A percentile compares a stretch with the other conserved stretches of the same genome.
These are phyloP conservation scores for Neofusicoccum parvum DNA, from an alignment of 2,329 filamentous ascomycete species.

Conservation along the genomic window DNA sequence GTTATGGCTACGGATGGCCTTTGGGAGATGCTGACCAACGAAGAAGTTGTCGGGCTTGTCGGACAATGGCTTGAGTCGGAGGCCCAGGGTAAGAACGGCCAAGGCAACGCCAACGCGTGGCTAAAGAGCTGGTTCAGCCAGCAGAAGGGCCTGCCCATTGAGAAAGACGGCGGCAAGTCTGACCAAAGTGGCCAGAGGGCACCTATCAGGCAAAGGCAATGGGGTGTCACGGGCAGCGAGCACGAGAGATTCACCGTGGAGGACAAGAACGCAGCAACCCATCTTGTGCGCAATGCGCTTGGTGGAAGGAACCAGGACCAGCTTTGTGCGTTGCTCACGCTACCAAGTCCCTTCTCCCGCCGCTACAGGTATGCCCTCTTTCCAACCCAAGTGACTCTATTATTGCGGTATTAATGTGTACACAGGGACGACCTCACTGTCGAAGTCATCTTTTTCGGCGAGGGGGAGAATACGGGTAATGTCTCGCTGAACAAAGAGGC, in stretches of 20 bases:
- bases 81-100: constrained; percentile 33
- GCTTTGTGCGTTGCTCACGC: constrained; percentile 85
- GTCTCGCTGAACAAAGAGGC: constrained; percentile 86
- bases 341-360: constrained; percentile 87
- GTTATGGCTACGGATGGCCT: constrained; percentile 96
- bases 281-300: constrained; percentile 91
- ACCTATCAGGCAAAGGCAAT: constrained; percentile 87
- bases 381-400: neutral
- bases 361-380: constrained; percentile 73
- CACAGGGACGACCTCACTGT: constrained; percentile 89
- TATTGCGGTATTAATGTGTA: constrained; percentile 28
- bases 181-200: constrained; percentile 72
- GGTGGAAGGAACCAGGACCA: constrained; percentile 93
- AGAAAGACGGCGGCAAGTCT: constrained; percentile 57
- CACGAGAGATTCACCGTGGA: constrained; percentile 87
- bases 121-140: constrained; percentile 69
- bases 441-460: constrained; percentile 97
- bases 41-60: constrained; percentile 94
- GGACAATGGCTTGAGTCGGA: constrained; percentile 95
- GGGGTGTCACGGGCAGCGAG: constrained; percentile 75
- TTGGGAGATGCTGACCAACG: constrained; percentile 99
- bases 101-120: constrained; percentile 58
- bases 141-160: constrained; percentile 71
- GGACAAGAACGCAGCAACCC: constrained; percentile 95
- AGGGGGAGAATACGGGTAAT: constrained; percentile 73